Evolutionary conservation across 495 filamentous ascomycete species (phyloP).

Genomic region (Penicillium dipodomyicola): DNA sequence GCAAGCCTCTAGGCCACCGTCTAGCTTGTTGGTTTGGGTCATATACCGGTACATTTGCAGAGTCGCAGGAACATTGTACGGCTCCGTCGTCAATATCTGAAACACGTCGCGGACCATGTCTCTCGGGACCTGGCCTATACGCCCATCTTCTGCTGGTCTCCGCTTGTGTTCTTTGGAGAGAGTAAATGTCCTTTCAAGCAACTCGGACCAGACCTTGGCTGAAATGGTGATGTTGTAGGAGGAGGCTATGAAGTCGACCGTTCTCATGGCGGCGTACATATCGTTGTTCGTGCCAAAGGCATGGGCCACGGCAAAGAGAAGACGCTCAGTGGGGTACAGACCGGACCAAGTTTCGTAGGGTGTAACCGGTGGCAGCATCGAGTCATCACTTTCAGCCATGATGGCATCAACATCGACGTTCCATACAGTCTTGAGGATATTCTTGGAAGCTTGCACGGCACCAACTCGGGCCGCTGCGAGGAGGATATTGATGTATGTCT

Average conservation of each 20-base stretch:
- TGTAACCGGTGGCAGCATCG: slow-evolving; percentile 27
- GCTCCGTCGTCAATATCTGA: slow-evolving; percentile 53
- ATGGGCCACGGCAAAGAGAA: slow-evolving; percentile 59
- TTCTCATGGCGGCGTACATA: slow-evolving; percentile 49
- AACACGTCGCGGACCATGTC: slow-evolving; percentile 47
- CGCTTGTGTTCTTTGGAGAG: slow-evolving; percentile 34
- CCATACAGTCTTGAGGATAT: slow-evolving; percentile 55
- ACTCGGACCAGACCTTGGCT: slow-evolving; percentile 50
- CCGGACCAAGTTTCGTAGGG: slow-evolving; percentile 46
- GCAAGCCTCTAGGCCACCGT: slow-evolving; percentile 20
- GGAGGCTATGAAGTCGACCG: slow-evolving; percentile 55
- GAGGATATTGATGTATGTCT: slow-evolving; percentile 56
- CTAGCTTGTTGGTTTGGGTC: slow-evolving; percentile 37
- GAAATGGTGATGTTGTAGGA: slow-evolving; percentile 54
- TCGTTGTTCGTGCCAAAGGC: slow-evolving; percentile 57
- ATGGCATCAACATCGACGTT: slow-evolving; percentile 53
- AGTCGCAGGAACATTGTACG: slow-evolving; percentile 55
- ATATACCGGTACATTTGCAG: slow-evolving; percentile 53
- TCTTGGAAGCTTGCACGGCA: slow-evolving; percentile 43
- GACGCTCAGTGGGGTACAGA: slow-evolving; percentile 50
- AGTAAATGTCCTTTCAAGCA: slow-evolving; percentile 61
- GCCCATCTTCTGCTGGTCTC: slow-evolving; percentile 8
- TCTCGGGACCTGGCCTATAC: slow-evolving; percentile 35
- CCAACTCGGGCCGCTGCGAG: slow-evolving; percentile 57
- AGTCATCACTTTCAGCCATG: slow-evolving; percentile 21